Evolutionary conservation across 208 protist genomes (phyloP).

Genomic region (Balamuthia mandrillaris): DNA sequence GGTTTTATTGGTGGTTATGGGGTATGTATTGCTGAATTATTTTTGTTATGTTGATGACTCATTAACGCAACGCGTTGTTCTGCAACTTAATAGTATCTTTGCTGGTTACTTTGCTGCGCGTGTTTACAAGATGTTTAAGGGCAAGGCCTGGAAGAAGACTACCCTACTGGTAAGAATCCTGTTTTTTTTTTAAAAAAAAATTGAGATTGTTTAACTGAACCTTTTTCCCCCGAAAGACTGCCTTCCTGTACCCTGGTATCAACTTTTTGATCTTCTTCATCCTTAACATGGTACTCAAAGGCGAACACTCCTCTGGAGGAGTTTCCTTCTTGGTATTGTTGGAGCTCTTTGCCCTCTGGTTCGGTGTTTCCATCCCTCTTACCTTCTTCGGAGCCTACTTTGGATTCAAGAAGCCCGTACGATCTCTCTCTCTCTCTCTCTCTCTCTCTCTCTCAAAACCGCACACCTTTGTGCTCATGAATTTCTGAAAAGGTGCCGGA

Average conservation of each 20-base stretch:
- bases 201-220: background rate
- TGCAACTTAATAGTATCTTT: slow-evolving; percentile 62
- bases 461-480: too few relatives aligned
- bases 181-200: too few relatives aligned
- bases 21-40: slow-evolving; percentile 31
- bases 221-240: too few relatives aligned
- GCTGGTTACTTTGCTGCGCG: slow-evolving; percentile 87
- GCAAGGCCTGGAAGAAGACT: slow-evolving; percentile 81
- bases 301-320: slow-evolving; percentile 63
- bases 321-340: slow-evolving; percentile 64
- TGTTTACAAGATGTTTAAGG: slow-evolving; percentile 83
- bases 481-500: slow-evolving; percentile 65
- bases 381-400: slow-evolving; percentile 91
- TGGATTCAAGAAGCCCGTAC: slow-evolving; percentile 81
- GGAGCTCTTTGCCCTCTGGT: slow-evolving; percentile 68
- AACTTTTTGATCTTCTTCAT: slow-evolving; percentile 80
- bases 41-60: too few relatives aligned
- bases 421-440: too few relatives aligned
- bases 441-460: too few relatives aligned
- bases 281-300: slow-evolving; percentile 79
- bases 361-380: slow-evolving; percentile 90
- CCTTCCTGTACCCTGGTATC: slow-evolving; percentile 72
- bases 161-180: too few relatives aligned
- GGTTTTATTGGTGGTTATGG: slow-evolving; percentile 73
- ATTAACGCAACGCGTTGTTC: too few relatives aligned